Evolutionary conservation across 805 yeast species (phyloP).

Genomic region (Saccharomycopsis olivae): DNA sequence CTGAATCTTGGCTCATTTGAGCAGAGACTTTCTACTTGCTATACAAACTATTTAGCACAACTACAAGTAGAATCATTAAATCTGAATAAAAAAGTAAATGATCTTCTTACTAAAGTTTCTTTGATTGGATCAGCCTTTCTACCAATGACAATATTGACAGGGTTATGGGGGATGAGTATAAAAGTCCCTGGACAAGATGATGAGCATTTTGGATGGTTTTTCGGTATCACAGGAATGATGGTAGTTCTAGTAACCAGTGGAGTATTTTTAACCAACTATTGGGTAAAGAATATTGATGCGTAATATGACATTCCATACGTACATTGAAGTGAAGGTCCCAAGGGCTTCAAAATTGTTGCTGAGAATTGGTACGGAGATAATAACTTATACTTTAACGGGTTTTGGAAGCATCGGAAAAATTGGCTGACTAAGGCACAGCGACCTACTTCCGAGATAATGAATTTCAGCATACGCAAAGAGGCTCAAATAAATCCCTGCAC

Average conservation of each 20-base stretch:
- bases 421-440: too few species aligned
- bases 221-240: slow-evolving; percentile 50
- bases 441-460: too few species aligned
- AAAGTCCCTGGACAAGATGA: slow-evolving; percentile 60
- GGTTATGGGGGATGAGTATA: slow-evolving; percentile 94
- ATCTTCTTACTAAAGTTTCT: slow-evolving; percentile 81
- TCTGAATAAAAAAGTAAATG: slow-evolving; percentile 75
- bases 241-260: slow-evolving; percentile 30
- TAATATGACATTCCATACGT: too few species aligned
- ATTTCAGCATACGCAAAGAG: too few species aligned
- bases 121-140: slow-evolving; percentile 80
- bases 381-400: too few species aligned
- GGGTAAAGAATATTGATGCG: slow-evolving; percentile 29
- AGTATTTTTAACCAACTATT: slow-evolving; percentile 31
- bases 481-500: too few species aligned
- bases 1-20: slow-evolving; percentile 84
- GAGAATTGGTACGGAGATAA: too few species aligned
- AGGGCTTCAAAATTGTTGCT: too few species aligned
- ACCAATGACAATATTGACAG: slow-evolving; percentile 86
- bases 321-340: too few species aligned
- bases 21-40: slow-evolving; percentile 84
- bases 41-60: slow-evolving; percentile 86
- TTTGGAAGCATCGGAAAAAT: too few species aligned
- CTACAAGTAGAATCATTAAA: slow-evolving; percentile 86
- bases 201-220: slow-evolving; percentile 47